Evolutionary conservation across 176 grass and related monocot genomes (phyloP), one percentile per base, ranked within the genome.

Genomic region (Cenchrus americanus): DNA sequence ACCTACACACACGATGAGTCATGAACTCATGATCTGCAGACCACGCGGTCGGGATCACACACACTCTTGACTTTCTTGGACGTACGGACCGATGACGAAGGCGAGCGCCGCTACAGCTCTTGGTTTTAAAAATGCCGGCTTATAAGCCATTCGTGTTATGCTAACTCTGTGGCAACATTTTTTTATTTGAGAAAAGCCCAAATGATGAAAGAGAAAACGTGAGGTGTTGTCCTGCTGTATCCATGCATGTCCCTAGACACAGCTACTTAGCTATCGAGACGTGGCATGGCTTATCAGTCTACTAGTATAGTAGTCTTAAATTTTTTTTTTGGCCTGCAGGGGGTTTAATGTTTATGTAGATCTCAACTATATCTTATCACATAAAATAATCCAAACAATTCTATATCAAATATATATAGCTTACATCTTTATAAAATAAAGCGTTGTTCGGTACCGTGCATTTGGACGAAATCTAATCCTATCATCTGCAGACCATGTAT

Each of bases 231-330:
- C 66, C 71, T 54, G 87, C 34, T 66, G 46, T 59, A 26, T 67
- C 14, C 6, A 19, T 48, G 11, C 6, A 19, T 48, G 11, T 24
- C 9, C 40, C 47, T 21, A 26, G n/a, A 12, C 47, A 13, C 2
- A 5, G 19, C 61, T 50, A 17, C 26, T 69, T 69, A 30, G 62
- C 88, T 82, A 86, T 78, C 78, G 65, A 83, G 83, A 90, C 62
- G 88, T 86, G 73, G 66, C 83, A 73, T 60, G 58, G 41, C 83
- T 86, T 86, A 90, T 90, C 83, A 82, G 50, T 44, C 50, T 40
- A 42, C 26, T 1, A 30, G 27, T 30, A 30, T 30, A 30, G 8
- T 71, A 66, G 26, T 47, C 2, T 5, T 17, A 17, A 17, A 5
- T 21, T 55, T 21, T 4, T 55, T 55, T 55, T 23, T 12, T 61